Base-by-base conservation (phyloP, 192 early-diverging fungal genomes). In the Pilaira anomala region DNA sequence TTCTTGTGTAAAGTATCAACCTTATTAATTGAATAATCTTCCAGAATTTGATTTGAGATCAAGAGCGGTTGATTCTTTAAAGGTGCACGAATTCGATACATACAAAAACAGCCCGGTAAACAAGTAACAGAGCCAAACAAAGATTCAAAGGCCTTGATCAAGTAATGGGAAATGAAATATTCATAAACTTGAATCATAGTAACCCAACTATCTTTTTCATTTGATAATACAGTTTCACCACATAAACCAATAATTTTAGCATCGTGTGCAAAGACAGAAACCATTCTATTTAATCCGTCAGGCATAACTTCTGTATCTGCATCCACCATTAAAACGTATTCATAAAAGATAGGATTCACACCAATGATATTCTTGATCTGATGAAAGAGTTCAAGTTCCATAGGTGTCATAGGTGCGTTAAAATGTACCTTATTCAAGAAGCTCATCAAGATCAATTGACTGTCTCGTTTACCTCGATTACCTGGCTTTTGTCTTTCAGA, bases 151-250 rank as follows among this genome's bases (percentile, higher is more conserved):
- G 95, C 92, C 77, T 97, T 97, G 52, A 93, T 85, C 72, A 98
- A 74, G 63, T 98, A 93, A 81, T 98, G 95, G 29, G 88, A 91
- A 67, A 98, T 96, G 72, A 90, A 98, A 82, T 98, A 98, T 80
- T 99, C 95, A 68, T 97, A 98, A 40, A 98, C 92, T 67, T 97
- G 95, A 80, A 98, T 96, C 93, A 96, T 96, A 5, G 95, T 93
- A 48, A 93, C 88, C 91, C 91, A 97, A 22, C 91, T 90, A 62
- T 89, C 83, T 68, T 92, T 89, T 70, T 96, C 93, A 70, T 97
- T 97, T 19, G 90, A 83, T 64, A 99, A 78, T 59, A 80, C 80
- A 7, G 97, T 99, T 71, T 99, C 97, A 64, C 97, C 97, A 73
- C 94, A 97, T 16, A 94, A 78, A 25, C 95, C 97, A 72, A 93